Base-by-base conservation (phyloP, 2,329 filamentous ascomycete genomes). In the Phyllachora maydis region DNA sequence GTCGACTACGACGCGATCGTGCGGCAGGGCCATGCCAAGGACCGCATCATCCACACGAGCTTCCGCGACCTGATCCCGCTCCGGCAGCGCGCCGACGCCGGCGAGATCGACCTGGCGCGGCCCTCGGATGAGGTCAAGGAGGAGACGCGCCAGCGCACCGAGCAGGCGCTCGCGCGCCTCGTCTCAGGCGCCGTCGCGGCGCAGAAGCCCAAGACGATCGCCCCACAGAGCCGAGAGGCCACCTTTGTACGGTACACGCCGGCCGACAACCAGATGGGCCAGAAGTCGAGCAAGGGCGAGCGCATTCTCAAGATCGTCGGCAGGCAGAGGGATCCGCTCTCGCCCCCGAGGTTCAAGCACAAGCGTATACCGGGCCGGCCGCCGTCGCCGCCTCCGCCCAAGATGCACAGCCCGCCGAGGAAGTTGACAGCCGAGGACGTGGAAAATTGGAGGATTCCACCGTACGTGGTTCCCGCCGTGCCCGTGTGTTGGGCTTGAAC, bases 241-340 rank as follows among this genome's bases (percentile, higher is more conserved):
- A 95, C 85, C 0, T 98, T 82, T 45, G 88, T 98, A 29, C 68
- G 81, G 33, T 98, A 98, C 43, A 95, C 83, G 10, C 88, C 88
- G 4, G 79, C 83, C 19, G n/a, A n/a, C n/a, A 85, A 88, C 38
- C 88, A 98, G 52, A 93, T 98, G 81, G 88, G 88, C 8, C 79
- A 67, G 39, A 59, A 82, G 45, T 69, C 65, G 18, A 74, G 72
- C 47, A 91, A 92, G 52, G 79, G 82, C 38, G 83, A 95, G 39
- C 72, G 88, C 9, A 92, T 98, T 34, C 90, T 98, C 67, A 95
- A 95, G 57, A 95, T 98, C 49, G 81, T 93, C 18, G 81, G 93
- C 46, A 64, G 81, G 26, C 85, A 95, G 46, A 64, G 74, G 35
- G 88, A 98, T 49, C 88, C 88, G 1, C 77, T 93, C 74, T 85